Evolutionary conservation across 2,329 filamentous ascomycete genomes (phyloP).

Genomic region (Lecanicillium sp.): DNA sequence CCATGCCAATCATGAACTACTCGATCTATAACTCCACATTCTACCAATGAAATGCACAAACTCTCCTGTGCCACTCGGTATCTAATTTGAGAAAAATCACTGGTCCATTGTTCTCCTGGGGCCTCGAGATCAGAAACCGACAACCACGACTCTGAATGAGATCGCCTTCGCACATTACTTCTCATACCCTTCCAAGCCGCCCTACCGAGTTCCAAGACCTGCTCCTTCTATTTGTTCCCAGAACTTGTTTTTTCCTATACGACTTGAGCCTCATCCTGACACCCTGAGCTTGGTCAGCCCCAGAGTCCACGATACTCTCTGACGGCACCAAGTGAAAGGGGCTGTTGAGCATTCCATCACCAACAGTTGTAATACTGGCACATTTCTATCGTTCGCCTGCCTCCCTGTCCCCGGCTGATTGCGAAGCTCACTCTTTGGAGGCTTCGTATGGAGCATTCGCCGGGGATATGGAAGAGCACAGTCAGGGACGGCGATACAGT

Average conservation of each 20-base stretch:
- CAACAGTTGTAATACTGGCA: not conserved
- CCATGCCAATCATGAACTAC: conserved; percentile 10
- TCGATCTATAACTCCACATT: not conserved
- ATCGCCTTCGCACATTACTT: not conserved
- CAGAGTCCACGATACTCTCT: not conserved
- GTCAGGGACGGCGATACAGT: conserved; percentile 3
- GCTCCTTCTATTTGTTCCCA: not conserved
- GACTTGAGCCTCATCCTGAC: too few relatives aligned
- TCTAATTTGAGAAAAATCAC: not conserved
- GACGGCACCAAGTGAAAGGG: not conserved
- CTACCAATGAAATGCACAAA: not conserved
- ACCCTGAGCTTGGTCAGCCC: too few relatives aligned
- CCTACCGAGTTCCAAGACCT: not conserved
- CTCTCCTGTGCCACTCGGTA: not conserved
- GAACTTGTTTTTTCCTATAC: not conserved
- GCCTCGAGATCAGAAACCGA: not conserved
- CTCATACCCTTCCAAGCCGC: not conserved
- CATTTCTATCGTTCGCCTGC: conserved; percentile 9
- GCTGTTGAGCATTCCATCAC: conserved; percentile 51
- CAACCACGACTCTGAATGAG: not conserved
- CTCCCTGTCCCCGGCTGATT: conserved; percentile 12
- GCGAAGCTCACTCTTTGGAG: conserved; percentile 4
- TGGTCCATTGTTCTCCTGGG: not conserved
- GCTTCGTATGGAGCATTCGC: conserved; percentile 5
- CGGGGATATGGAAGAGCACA: conserved; percentile 13